These are phyloP conservation scores for Dicorynia guianensis DNA, from an alignment of 306 rosid species.

Conservation along the genomic window DNA sequence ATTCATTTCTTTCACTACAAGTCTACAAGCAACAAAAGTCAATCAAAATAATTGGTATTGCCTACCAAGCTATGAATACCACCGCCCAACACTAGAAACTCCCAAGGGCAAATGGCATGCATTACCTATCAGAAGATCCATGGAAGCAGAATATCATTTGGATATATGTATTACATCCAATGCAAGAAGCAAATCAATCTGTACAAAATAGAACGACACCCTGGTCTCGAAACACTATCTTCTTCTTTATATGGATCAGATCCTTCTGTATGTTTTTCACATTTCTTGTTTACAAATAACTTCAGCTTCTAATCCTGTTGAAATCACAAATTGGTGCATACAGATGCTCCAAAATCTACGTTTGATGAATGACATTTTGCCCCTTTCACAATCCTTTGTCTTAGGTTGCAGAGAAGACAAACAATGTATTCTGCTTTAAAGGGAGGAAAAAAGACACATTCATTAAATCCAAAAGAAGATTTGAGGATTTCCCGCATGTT, in stretches of 20 bases:
- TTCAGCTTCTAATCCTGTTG: conserved; percentile 53
- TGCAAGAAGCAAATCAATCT: conserved; percentile 64
- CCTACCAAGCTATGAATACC: conserved; percentile 36
- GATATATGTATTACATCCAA: conserved; percentile 57
- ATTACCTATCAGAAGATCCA: conserved; percentile 45
- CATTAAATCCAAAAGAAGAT: conserved; percentile 14
- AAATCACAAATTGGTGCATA: conserved; percentile 41
- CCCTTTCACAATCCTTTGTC: conserved; percentile 41
- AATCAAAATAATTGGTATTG: conserved; percentile 41
- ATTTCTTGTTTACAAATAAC: conserved; percentile 64
- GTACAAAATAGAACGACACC: conserved; percentile 60
- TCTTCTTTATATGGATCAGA: conserved; percentile 44
- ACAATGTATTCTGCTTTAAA: conserved; percentile 50
- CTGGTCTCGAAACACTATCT: conserved; percentile 43
- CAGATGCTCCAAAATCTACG: conserved; percentile 44
- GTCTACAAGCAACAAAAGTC: conserved; percentile 17
- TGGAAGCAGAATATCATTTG: conserved; percentile 47
- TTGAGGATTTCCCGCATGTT: conserved; percentile 8
- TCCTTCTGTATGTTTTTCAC: conserved; percentile 54
- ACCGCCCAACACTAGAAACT: conserved; percentile 39
- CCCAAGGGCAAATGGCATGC: conserved; percentile 36
- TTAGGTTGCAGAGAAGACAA: conserved; percentile 48
- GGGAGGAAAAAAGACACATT: conserved; percentile 23
- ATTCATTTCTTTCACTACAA: conserved; percentile 32
- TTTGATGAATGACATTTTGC: conserved; percentile 37